Percentiles rank a stretch among this genome's conserved stretches.
Evolutionary conservation across 768 basidiomycete species (phyloP).

Genomic region (Amanita exitialis): DNA sequence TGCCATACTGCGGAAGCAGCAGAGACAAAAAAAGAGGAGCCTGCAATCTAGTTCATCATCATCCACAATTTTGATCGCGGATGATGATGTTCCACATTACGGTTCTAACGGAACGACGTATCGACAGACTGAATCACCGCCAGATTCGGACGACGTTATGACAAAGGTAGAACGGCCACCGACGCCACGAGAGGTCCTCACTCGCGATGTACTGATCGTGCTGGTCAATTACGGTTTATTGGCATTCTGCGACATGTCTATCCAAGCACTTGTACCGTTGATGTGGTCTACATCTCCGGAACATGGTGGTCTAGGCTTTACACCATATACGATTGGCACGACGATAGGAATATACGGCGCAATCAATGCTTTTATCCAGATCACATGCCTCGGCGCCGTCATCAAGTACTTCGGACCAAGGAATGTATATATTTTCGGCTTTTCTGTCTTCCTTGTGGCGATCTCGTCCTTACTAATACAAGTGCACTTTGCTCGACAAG

Average conservation of each 20-base stretch:
- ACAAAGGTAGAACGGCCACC: background rate
- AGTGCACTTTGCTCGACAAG: constrained; percentile 4
- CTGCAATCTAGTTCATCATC: background rate
- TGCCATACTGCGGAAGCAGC: background rate
- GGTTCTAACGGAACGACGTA: background rate
- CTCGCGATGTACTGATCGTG: background rate
- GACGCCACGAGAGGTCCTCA: background rate
- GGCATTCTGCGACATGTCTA: background rate
- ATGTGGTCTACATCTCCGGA: constrained; percentile 38
- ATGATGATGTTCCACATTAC: background rate
- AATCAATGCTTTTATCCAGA: constrained; percentile 42
- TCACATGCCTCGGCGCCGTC: constrained; percentile 34
- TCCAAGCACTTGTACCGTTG: constrained; percentile 12
- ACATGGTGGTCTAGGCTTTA: constrained; percentile 48
- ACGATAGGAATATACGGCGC: constrained; percentile 41
- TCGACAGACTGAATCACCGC: background rate
- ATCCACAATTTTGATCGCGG: background rate
- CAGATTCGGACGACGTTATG: background rate
- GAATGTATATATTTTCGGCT: constrained; percentile 31
- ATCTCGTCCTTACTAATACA: constrained; percentile 9
- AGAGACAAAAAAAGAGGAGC: background rate
- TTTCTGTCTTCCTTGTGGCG: constrained; percentile 8
- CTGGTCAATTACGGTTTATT: background rate
- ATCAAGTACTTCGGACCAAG: constrained; percentile 33
- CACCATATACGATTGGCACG: constrained; percentile 40